Base-by-base conservation (phyloP, 2,329 filamentous ascomycete species). In the Pseudogymnoascus sp. region DNA sequence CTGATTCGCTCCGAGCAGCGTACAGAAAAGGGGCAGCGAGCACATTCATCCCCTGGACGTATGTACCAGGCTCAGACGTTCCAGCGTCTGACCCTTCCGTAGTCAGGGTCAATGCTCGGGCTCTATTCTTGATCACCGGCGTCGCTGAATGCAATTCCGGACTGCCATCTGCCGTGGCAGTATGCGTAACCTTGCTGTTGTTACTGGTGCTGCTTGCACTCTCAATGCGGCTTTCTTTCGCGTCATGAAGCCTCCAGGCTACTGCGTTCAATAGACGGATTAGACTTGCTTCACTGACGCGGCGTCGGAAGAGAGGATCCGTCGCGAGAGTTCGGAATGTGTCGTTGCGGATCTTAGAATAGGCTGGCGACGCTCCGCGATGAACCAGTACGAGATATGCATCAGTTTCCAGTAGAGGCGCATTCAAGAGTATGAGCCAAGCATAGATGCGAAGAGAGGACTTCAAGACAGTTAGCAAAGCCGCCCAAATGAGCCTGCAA, bases 11-110 rank as follows among this genome's bases (percentile, higher is more conserved):
- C 64, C 92, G 87, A 1, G 95, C 93, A 4, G 91, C 92, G 74
- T 99, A 99, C 53, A 99, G 81, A 72, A 99, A 97, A 0, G 95
- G 95, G 0, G 95, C 95, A 8, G 93, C 93, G 14, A 99, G 84
- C 42, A 99, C 95, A 73, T 99, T 99, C 93, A 99, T 97, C 68
- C 95, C 95, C 76, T 99, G 95, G 2, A 99, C 93, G 71, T 99
- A 99, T 42, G 90, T 93, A 33, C 92, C 91, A 10, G 90, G 84
- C 69, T 91, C 88, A 33, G 79, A 77, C 2, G 78, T 79, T 64
- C 82, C 82, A 6, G 80, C 79, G 66, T 88, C 85, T 68, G 87
- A 82, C 65, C 86, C 81, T 71, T 88, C 85, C 0, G 83, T 87
- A 1, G 84, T 87, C 62, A 87, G 76, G 11, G 83, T 83, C 63